Conservation (phyloP, 2,329 filamentous ascomycete genomes). For the Coniochaeta prunicola region DNA sequence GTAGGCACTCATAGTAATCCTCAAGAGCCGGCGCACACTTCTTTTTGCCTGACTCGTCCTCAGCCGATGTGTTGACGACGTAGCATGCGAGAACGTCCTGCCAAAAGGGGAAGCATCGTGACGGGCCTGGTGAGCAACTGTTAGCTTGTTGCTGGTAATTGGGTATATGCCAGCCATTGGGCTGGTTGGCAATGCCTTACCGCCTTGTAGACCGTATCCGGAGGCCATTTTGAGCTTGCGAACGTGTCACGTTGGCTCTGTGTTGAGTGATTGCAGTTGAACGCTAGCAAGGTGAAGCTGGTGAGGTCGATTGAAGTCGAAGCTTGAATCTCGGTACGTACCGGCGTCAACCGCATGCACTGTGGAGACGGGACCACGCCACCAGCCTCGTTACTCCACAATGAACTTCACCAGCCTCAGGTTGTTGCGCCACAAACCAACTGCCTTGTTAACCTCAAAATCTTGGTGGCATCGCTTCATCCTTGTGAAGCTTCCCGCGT, state of each 20-base stretch:
- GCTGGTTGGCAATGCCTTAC: conserved; percentile 38
- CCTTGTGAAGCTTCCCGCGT: no score
- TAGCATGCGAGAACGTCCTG: conserved; percentile 98
- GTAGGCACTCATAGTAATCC: conserved; percentile 98
- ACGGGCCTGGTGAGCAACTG: conserved; percentile 37
- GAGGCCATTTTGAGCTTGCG: conserved; percentile 56
- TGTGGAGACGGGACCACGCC: no score
- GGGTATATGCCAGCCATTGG: conserved; percentile 9
- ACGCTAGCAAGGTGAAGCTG: neutral
- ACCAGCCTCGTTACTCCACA: neutral
- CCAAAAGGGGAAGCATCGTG: conserved; percentile 98
- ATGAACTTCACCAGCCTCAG: neutral
- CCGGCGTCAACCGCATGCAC: neutral
- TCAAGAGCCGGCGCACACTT: conserved; percentile 83
- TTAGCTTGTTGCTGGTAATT: conserved; percentile 5
- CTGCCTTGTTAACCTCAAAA: no score
- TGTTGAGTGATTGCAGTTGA: conserved; percentile 5
- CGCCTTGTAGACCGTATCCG: conserved; percentile 74
- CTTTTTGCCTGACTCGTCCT: conserved; percentile 73
- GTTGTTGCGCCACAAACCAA: neutral
- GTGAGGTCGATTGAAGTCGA: conserved; percentile 2
- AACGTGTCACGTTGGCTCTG: neutral
- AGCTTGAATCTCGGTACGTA: conserved; percentile 3
- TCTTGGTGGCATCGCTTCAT: no score
- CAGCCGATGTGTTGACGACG: conserved; percentile 79